Evolutionary conservation across 116 monocot species (phyloP), one percentile per base, ranked within the genome.

Genomic region (Iris pallida): DNA sequence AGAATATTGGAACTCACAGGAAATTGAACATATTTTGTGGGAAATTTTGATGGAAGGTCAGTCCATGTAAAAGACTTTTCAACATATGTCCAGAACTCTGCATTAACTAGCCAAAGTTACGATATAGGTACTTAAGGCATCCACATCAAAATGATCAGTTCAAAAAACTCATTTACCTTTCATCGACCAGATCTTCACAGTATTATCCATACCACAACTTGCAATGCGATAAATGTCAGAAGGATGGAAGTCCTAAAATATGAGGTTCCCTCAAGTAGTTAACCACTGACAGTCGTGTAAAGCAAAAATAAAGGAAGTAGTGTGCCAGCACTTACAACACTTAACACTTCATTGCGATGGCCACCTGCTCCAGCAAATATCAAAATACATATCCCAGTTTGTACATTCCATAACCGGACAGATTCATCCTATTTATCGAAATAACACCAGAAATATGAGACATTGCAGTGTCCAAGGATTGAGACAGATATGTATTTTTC

Each of bases 21-120:
- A 77, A 97, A 97, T 61, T 97, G 97, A n/a, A 97, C 89, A 88
- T 97, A 97, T 90, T 97, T 97, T 45, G 97, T 97, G 12, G 97
- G 97, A 77, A 97, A 97, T 80, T 97, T 92, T 63, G 97, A 97
- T 67, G 97, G 92, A 66, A 92, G 81, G 47, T 92, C 97, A 46
- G 89, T 97, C 92, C 92, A 97, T 67, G 97, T 92, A 87, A 92
- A 97, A 16, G 92, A 92, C 72, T 88, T 90, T 65, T 97, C 97
- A 70, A 97, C 97, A 79, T 97, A 87, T 47, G 87, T 76, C 97
- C 97, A 97, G 53, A 97, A 97, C 57, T 97, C 97, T 97, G 77
- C 56, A 74, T 12, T 65, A 73, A 15, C 40, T 16, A 65, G 65
- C 14, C 16, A 18, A 79, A 20, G 45, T 75, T 45, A 66, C 16